A percentile compares a stretch with the other conserved stretches of the same genome.
Conservation (phyloP, 2,329 filamentous ascomycete species). For the Trichoderma endophyticum region DNA sequence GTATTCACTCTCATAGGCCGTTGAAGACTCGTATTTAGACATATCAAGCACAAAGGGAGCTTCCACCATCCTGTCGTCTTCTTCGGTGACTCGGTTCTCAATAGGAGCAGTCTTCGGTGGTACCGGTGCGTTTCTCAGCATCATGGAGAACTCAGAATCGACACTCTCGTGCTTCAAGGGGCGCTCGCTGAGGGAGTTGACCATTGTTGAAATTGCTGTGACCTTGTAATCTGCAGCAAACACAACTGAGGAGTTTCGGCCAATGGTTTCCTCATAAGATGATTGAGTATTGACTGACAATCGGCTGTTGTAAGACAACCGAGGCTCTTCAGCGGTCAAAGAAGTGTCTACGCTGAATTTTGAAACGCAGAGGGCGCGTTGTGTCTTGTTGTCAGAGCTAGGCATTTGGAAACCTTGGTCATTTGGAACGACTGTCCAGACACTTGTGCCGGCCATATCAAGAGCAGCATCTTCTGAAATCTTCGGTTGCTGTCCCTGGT, state of each 20-base stretch:
- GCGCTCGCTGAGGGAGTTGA: slow-evolving; percentile 19
- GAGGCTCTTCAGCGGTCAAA: slow-evolving; percentile 19
- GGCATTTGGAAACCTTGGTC: not conserved
- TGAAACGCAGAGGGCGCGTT: slow-evolving; percentile 24
- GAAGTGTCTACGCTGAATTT: slow-evolving; percentile 33
- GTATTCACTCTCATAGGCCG: slow-evolving; percentile 4
- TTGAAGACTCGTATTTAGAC: slow-evolving; percentile 20
- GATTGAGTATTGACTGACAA: slow-evolving; percentile 14
- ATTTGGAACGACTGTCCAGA: slow-evolving; percentile 10
- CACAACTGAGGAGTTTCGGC: slow-evolving; percentile 51
- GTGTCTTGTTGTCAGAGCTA: not conserved
- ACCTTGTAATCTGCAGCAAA: slow-evolving; percentile 28
- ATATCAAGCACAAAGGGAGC: slow-evolving; percentile 46
- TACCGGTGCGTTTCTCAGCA: not conserved
- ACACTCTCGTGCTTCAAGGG: slow-evolving; percentile 5
- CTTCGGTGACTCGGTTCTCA: slow-evolving; percentile 24
- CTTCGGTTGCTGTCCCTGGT: slow-evolving; percentile 1
- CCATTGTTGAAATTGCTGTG: not conserved
- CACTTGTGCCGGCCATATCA: not conserved
- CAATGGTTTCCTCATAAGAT: slow-evolving; percentile 34
- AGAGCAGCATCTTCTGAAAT: not conserved
- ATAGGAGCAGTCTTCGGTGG: not conserved
- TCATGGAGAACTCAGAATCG: slow-evolving; percentile 6
- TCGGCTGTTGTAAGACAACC: not conserved
- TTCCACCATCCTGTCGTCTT: slow-evolving; percentile 25